Base-by-base conservation (phyloP, 257 asterid species). In the Solanum neorickii region DNA sequence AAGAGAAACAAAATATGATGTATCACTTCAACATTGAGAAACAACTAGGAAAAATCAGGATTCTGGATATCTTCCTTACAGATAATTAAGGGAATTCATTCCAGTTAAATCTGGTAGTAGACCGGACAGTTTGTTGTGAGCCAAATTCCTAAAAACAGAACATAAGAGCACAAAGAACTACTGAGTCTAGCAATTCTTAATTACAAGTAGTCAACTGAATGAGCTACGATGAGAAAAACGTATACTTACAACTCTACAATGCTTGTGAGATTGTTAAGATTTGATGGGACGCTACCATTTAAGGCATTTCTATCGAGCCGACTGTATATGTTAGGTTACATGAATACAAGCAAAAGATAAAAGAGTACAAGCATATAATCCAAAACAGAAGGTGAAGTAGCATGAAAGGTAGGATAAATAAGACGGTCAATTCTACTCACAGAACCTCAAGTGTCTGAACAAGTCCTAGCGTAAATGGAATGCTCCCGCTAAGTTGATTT, bases 361-460 rank as follows among this genome's bases (percentile, higher is more conserved):
- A 66, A 59, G 18, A 18, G 60, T 5, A 35, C 78, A 5, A 37
- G n/a, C 37, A 86, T 68, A 86, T 46, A 46, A 46, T 23, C 60
- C 21, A 65, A 66, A 72, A 39, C 33, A 52, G 16, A 78, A 73
- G 46, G 21, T 39, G 80, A 35, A 60, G 68, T 3, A 27, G 18
- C 62, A 70, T 15, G 47, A 83, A 83, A 52, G 49, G 39, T 68
- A 89, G n/a, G 7, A 80, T 37, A 85, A 86, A 76, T 16, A 73
- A 73, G 83, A 76, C 8, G 75, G 78, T 49, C 70, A 89, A 86
- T 87, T 90, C 66, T 88, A 96, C 99, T 96, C 93, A 96, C 98
- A 96, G 96, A 92, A 95, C 98, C 93, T 96, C 98, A 37, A 96
- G 93, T 86, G 98, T 89, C 92, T 92, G 93, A 85, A 96, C 97